Base-by-base conservation (phyloP, 306 rosid genomes). In the Luffa aegyptiaca region DNA sequence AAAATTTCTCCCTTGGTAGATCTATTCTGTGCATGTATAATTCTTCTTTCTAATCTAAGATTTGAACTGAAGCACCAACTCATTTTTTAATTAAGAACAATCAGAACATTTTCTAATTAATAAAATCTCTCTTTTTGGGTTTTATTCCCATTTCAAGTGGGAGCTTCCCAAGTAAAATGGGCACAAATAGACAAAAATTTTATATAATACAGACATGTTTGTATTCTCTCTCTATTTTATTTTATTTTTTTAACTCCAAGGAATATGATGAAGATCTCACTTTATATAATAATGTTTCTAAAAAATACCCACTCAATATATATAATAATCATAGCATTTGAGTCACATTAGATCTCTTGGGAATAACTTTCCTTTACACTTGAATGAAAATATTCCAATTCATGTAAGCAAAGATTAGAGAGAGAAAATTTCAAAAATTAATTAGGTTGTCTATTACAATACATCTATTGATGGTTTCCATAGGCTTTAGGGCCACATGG, bases 201-300 rank as follows among this genome's bases (percentile, higher is more conserved):
- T 6, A 35, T 35, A 35, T 31, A 62, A 64, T 35, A 36, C 21
- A 36, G 4, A 16, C 26, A 64, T 64, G 42, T 64, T 64, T 64
- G 44, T 35, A 64, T 58, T 16, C n/a, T 36, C 41, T 35, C 44
- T 63, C 20, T 63, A 10, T 63, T 8, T 53, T 13, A 17, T 51
- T 10, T 51, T 12, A 0, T 2, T 6, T 14, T 64, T 64, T 64
- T 39, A 3, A 66, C 41, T 66, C n/a, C 18, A 66, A 66, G 73
- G 73, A 66, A 66, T 66, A 66, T 66, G 73, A 66, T 66, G 48
- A 66, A 66, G 49, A 66, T 66, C 49, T 39, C 31, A 66, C 74
- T 41, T 66, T 39, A 66, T 66, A 39, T 39, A 66, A 41, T 66
- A 66, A 39, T 66, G 31, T 39, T 39, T 39, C 9, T 5, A 5